These are phyloP conservation scores for Alnus glutinosa DNA, from an alignment of 306 rosid species.

Conservation along the genomic window DNA sequence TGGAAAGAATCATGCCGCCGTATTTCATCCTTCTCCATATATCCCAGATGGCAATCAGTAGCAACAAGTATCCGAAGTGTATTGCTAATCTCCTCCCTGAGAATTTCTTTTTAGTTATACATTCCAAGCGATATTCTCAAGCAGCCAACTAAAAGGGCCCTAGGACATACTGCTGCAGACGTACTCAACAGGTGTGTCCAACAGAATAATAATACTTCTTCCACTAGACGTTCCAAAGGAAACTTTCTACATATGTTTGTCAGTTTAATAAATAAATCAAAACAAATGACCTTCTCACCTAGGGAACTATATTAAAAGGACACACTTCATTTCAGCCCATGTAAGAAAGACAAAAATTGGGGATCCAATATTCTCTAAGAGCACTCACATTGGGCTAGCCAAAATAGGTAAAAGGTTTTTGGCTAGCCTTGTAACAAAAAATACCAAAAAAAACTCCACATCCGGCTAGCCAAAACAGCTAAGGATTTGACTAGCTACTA, in stretches of 20 bases:
- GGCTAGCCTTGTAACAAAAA: no score
- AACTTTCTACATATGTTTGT: neutral
- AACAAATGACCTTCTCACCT: neutral
- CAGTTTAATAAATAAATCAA: neutral
- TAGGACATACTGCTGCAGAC: neutral
- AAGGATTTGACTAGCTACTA: no score
- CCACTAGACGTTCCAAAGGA: neutral
- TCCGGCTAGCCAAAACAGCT: no score
- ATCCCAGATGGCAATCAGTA: slow-evolving; percentile 93
- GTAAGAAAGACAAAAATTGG: neutral
- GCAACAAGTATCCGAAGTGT: slow-evolving; percentile 86
- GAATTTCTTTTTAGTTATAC: slow-evolving; percentile 4
- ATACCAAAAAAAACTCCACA: no score
- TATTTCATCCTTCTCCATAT: slow-evolving; percentile 95
- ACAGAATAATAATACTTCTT: neutral
- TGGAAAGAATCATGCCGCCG: slow-evolving; percentile 92
- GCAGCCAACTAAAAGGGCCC: neutral
- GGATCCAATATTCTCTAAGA: no score
- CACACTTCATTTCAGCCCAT: neutral
- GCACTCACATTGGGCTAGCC: no score
- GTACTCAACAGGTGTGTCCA: neutral
- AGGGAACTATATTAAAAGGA: neutral
- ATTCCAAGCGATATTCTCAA: neutral
- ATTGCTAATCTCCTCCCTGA: slow-evolving; percentile 62
- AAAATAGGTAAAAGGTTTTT: no score